Evolutionary conservation across 2,329 filamentous ascomycete species (phyloP), one percentile per base, ranked within the genome.

Genomic region (Talaromyces funiculosus): DNA sequence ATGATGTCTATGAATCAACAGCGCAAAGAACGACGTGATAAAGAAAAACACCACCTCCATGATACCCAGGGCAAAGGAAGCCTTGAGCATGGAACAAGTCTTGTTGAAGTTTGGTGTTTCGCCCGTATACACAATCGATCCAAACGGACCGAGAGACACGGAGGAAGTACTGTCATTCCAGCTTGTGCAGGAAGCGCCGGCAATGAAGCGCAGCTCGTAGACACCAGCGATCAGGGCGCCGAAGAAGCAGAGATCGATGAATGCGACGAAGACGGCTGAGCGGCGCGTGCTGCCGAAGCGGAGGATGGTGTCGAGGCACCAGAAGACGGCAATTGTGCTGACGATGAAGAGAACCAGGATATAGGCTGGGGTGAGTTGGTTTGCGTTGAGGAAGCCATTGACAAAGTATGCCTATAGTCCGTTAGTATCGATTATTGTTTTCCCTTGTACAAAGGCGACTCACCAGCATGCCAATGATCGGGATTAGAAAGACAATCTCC

Each of bases 41-140:
- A 88, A 87, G 77, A 96, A 96, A 72, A 92, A 87, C 65, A 94
- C 78, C 66, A 81, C 80, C 73, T 94, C 90, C 82, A 97, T 95
- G 73, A 97, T 97, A 53, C 85, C 91, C 67, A 97, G 87, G 2
- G 91, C 93, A 77, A 91, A 97, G 66, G 81, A 83, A 0, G 92
- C 89, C 83, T 97, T 97, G 70, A 96, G 84, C 90, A 97, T 94
- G 54, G 88, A 84, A 77, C 93, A 97, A 4, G 86, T 85, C 81
- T 93, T 93, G 75, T 90, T 82, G 38, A 86, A 70, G 43, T 81
- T 74, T 61, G 85, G 69, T 60, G 76, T 81, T 56, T 76, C 76
- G 53, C 80, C 80, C 35, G 75, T 66, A 7, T 67, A 64, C 14
- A 80, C 80, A 45, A 84, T 84, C 64, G 76, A 79, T 31, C 84